Percentiles rank a stretch among this genome's conserved stretches.
Evolutionary conservation across 1,284 basidiomycete species (phyloP).

Genomic region (Rhizoctonia solani): DNA sequence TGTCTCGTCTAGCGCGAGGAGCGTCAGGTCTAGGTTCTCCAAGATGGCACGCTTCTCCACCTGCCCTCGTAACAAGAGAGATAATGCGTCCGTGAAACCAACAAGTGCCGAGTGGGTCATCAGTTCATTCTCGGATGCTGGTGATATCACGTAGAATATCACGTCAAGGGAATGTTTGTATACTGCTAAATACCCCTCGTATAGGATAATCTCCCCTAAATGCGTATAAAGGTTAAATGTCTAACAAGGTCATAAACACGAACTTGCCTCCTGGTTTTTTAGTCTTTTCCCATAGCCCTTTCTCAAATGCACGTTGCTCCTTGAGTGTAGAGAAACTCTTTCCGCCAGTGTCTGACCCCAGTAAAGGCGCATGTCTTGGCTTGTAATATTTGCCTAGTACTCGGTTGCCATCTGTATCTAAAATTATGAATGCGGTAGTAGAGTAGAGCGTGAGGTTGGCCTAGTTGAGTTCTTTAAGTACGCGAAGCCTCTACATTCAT

Average conservation of each 20-base stretch:
- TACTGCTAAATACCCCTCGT: conserved; percentile 88
- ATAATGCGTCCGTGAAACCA: conserved; percentile 86
- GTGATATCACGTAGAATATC: conserved; percentile 92
- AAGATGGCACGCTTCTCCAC: conserved; percentile 95
- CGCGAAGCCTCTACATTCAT: background rate
- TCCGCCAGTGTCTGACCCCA: conserved; percentile 55
- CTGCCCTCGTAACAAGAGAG: conserved; percentile 85
- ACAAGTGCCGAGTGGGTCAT: conserved; percentile 88
- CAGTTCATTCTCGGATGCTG: conserved; percentile 90
- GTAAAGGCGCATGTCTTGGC: conserved; percentile 62
- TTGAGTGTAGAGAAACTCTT: conserved; percentile 77
- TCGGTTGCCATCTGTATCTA: conserved; percentile 93
- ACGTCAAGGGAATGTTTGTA: conserved; percentile 95
- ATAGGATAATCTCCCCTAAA: conserved; percentile 92
- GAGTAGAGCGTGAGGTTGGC: conserved; percentile 86
- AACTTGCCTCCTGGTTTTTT: conserved; percentile 83
- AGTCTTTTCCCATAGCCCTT: conserved; percentile 93
- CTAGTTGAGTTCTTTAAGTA: conserved; percentile 42
- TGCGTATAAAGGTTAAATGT: background rate
- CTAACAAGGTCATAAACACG: background rate
- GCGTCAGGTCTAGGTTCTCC: conserved; percentile 92
- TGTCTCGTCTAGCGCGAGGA: conserved; percentile 94
- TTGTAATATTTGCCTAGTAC: conserved; percentile 96
- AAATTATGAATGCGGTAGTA: conserved; percentile 84
- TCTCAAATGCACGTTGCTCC: conserved; percentile 95